Conservation (phyloP, 805 yeast genomes). For the Maudiozyma saulgeensis region DNA sequence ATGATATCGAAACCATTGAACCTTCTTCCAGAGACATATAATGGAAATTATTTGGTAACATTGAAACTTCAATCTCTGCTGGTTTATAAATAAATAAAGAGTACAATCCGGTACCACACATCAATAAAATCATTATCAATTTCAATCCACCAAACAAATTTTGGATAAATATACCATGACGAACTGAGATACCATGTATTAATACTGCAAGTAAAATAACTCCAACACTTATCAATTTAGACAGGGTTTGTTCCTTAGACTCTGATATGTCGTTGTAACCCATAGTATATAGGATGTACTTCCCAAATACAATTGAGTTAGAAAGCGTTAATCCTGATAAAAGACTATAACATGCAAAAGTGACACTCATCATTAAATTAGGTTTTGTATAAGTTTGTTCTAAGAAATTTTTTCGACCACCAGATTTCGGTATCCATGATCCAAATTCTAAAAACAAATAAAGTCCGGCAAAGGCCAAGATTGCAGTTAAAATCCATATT, state of each 20-base stretch:
- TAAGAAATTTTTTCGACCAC: slow-evolving; percentile 66
- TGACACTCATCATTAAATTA: slow-evolving; percentile 41
- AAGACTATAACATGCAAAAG: slow-evolving; percentile 40
- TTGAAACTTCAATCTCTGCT: background rate
- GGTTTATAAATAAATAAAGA: slow-evolving; percentile 35
- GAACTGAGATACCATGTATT: slow-evolving; percentile 52
- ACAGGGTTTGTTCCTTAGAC: slow-evolving; percentile 29
- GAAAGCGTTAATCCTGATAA: slow-evolving; percentile 47
- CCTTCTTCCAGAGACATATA: slow-evolving; percentile 19
- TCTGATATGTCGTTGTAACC: slow-evolving; percentile 32
- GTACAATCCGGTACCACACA: slow-evolving; percentile 51
- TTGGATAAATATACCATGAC: slow-evolving; percentile 51
- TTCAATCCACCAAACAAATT: slow-evolving; percentile 56
- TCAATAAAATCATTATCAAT: slow-evolving; percentile 41
- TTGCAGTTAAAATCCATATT: slow-evolving; percentile 56
- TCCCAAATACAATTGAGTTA: slow-evolving; percentile 53
- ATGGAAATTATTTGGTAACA: background rate
- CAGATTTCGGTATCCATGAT: slow-evolving; percentile 59
- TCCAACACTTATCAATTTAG: slow-evolving; percentile 36
- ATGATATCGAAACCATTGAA: slow-evolving; percentile 32
- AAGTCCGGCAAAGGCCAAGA: slow-evolving; percentile 57
- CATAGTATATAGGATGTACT: slow-evolving; percentile 41
- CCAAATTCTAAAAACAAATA: slow-evolving; percentile 63
- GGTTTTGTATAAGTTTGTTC: slow-evolving; percentile 61
- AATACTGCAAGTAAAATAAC: slow-evolving; percentile 31